These are phyloP conservation scores for Exophiala sideris DNA, from an alignment of 2,329 filamentous ascomycete genomes.

Conservation along the genomic window DNA sequence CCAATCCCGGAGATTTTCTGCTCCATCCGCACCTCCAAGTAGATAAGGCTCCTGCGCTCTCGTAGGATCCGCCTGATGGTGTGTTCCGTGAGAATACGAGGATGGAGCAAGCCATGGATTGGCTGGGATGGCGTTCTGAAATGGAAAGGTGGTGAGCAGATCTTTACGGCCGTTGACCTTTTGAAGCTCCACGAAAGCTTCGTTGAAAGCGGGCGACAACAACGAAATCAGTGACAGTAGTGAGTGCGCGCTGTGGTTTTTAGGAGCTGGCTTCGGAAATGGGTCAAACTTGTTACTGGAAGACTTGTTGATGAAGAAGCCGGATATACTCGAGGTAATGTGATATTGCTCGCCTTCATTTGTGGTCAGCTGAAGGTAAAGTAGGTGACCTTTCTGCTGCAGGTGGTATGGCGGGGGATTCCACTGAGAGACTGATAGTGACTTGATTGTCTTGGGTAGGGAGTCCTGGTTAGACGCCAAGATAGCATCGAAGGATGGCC, in stretches of 20 bases:
- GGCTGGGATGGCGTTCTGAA: slow-evolving; percentile 89
- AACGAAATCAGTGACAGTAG: slow-evolving; percentile 74
- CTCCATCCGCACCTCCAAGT: slow-evolving; percentile 85
- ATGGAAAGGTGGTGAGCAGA: slow-evolving; percentile 87
- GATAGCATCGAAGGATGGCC: slow-evolving; percentile 66
- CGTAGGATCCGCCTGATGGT: slow-evolving; percentile 77
- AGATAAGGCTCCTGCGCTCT: slow-evolving; percentile 91
- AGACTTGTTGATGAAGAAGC: slow-evolving; percentile 96
- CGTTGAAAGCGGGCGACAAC: slow-evolving; percentile 78
- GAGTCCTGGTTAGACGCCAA: slow-evolving; percentile 65
- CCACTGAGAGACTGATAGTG: slow-evolving; percentile 85
- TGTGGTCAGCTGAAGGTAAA: slow-evolving; percentile 85
- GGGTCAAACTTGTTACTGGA: slow-evolving; percentile 95
- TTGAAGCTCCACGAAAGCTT: slow-evolving; percentile 73
- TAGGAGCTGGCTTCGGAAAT: slow-evolving; percentile 72
- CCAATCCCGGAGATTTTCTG: slow-evolving; percentile 93
- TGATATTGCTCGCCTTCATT: slow-evolving; percentile 94
- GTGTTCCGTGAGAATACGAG: slow-evolving; percentile 58
- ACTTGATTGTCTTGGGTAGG: slow-evolving; percentile 86
- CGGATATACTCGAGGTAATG: slow-evolving; percentile 87
- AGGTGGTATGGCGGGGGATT: slow-evolving; percentile 92
- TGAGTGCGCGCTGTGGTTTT: slow-evolving; percentile 77
- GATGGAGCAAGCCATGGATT: slow-evolving; percentile 84
- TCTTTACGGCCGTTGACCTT: slow-evolving; percentile 83
- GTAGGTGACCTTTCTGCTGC: slow-evolving; percentile 83